A percentile compares a stretch with the other conserved stretches of the same genome.
Conservation (phyloP, 1,284 basidiomycete genomes). For the Amylostereum areolatum region DNA sequence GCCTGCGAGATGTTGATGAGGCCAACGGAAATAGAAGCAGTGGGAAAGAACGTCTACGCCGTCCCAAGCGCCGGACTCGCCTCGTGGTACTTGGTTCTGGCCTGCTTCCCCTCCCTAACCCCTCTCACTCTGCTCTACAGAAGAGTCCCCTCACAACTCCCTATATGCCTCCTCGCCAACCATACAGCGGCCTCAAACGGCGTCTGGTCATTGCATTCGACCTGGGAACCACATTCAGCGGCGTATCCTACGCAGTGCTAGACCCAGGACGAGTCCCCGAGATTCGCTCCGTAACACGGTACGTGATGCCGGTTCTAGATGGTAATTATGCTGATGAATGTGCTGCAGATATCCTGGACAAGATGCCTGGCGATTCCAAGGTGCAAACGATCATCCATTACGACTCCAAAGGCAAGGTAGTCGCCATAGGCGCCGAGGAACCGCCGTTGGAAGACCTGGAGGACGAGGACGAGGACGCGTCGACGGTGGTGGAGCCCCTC, state of each 20-base stretch:
- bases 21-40: too few species aligned
- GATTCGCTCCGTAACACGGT: background rate
- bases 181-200: background rate
- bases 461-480: constrained; percentile 21
- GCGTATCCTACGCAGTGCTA: background rate
- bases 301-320: too few species aligned
- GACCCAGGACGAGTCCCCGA: background rate
- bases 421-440: constrained; percentile 28
- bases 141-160: too few species aligned
- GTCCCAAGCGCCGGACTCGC: too few species aligned
- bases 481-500: constrained; percentile 5
- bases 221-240: background rate
- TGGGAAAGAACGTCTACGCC: too few species aligned
- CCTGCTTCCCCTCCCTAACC: too few species aligned
- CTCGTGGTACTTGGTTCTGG: too few species aligned
- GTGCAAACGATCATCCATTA: constrained; percentile 31
- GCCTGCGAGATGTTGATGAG: too few species aligned
- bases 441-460: constrained; percentile 22
- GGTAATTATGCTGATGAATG: too few species aligned
- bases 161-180: background rate
- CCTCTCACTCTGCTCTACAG: too few species aligned
- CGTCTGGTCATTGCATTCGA: background rate
- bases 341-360: constrained; percentile 6
- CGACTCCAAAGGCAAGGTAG: constrained; percentile 20
- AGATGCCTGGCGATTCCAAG: constrained; percentile 24